Conservation (phyloP, 495 filamentous ascomycete species). For the Penicillium pulvis region DNA sequence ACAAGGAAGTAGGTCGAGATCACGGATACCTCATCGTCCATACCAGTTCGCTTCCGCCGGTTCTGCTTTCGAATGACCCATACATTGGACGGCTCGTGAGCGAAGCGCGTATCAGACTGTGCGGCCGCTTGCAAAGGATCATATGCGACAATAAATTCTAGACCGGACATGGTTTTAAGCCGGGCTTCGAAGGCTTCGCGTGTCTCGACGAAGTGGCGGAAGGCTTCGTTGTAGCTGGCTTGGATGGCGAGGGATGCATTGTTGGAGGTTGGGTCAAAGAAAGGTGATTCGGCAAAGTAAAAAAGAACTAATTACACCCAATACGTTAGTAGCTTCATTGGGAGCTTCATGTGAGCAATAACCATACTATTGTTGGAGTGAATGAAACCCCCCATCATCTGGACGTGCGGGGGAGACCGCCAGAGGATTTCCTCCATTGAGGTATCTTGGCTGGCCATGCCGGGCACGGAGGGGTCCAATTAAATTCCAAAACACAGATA, state of each 20-base stretch:
- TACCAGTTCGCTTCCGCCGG: constrained; percentile 57
- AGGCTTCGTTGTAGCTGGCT: constrained; percentile 71
- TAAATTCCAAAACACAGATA: not conserved
- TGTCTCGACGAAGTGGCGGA: constrained; percentile 62
- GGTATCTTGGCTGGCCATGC: constrained; percentile 54
- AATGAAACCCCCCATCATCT: constrained; percentile 58
- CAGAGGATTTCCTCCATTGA: constrained; percentile 80
- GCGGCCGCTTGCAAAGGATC: constrained; percentile 66
- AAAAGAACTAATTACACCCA: constrained; percentile 61
- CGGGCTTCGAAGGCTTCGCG: constrained; percentile 78
- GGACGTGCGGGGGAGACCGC: constrained; percentile 60
- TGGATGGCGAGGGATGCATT: constrained; percentile 79
- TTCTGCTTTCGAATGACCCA: constrained; percentile 95
- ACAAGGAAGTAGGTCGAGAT: constrained; percentile 82
- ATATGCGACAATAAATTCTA: constrained; percentile 80
- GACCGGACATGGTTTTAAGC: constrained; percentile 75
- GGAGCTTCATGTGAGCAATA: constrained; percentile 14
- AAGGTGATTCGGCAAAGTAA: constrained; percentile 89
- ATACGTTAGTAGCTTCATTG: not conserved
- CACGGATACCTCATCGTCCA: constrained; percentile 70
- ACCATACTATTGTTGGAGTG: constrained; percentile 53
- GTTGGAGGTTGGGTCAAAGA: constrained; percentile 88
- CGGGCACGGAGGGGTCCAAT: constrained; percentile 4
- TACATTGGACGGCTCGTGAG: constrained; percentile 61
- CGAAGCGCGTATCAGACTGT: constrained; percentile 59